Percentiles rank a stretch among this genome's conserved stretches.
These are phyloP conservation scores for Microthyrium microscopicum DNA, from an alignment of 2,329 filamentous ascomycete species.

Conservation along the genomic window DNA sequence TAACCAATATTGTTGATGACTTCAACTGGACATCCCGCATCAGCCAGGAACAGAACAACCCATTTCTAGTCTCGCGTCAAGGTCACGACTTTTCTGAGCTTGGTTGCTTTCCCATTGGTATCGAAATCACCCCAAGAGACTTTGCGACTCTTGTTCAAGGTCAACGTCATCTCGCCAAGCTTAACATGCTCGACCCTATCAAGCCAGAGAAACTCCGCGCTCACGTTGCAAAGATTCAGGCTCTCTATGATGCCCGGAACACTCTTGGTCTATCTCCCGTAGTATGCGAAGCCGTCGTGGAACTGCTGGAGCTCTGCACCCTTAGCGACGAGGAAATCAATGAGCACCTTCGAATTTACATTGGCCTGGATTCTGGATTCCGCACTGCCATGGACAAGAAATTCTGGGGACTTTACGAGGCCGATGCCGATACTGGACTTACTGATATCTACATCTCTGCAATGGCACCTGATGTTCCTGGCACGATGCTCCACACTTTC, in stretches of 20 bases:
- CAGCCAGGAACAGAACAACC: no score
- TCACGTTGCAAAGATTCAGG: no score
- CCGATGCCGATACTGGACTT: neutral
- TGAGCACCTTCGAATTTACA: no score
- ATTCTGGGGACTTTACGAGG: conserved; percentile 4
- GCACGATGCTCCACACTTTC: conserved; percentile 4
- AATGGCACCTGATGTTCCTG: neutral
- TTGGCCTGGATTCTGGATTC: conserved; percentile 3
- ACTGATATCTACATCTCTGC: conserved; percentile 5
- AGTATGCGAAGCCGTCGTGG: no score
- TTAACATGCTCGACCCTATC: conserved; percentile 6
- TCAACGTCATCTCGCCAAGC: neutral
- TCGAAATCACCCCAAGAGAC: neutral
- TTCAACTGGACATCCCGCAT: no score
- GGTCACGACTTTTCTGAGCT: neutral
- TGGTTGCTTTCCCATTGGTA: conserved; percentile 1
- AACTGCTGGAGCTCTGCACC: no score
- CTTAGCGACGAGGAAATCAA: no score
- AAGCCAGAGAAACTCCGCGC: no score
- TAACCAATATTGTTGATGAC: no score
- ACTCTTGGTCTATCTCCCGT: no score
- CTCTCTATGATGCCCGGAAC: no score
- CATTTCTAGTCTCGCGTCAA: neutral
- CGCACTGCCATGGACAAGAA: neutral
- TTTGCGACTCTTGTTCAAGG: neutral